Percentiles rank a stretch among this genome's conserved stretches.
These are phyloP conservation scores for Capsicum baccatum DNA, from an alignment of 257 asterid genomes.

Conservation along the genomic window DNA sequence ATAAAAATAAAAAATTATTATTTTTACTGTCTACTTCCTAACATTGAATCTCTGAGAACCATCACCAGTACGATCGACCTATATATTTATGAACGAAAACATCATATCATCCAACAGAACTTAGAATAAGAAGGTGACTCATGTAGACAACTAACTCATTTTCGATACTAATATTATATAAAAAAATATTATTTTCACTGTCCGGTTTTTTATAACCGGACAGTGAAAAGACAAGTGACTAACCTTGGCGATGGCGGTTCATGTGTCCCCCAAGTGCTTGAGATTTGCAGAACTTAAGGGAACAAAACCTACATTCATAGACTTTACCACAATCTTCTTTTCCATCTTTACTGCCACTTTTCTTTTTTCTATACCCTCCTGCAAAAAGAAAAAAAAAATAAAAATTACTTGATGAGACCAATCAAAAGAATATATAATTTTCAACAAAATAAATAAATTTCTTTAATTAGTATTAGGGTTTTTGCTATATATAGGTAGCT, in stretches of 20 bases:
- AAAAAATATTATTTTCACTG: background rate
- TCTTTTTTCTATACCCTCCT: constrained; percentile 70
- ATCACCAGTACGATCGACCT: background rate
- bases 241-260: constrained; percentile 99
- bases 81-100: too few relatives aligned
- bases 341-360: constrained; percentile 73
- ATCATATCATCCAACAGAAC: too few relatives aligned
- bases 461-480: constrained; percentile 20
- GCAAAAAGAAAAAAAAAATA: constrained; percentile 39
- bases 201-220: background rate
- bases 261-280: constrained; percentile 99
- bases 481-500: background rate
- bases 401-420: constrained; percentile 44
- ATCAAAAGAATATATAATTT: constrained; percentile 14
- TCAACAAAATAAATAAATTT: background rate
- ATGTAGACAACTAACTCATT: background rate
- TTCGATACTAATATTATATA: background rate
- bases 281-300: constrained; percentile 98
- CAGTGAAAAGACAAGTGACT: constrained; percentile 23
- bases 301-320: constrained; percentile 96
- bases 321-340: constrained; percentile 71
- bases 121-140: too few relatives aligned
- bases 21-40: too few relatives aligned
- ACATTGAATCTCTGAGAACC: too few relatives aligned
- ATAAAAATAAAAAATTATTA: too few relatives aligned